Conservation (phyloP, 2,329 filamentous ascomycete species). For the Chaetothyriales sp. region DNA sequence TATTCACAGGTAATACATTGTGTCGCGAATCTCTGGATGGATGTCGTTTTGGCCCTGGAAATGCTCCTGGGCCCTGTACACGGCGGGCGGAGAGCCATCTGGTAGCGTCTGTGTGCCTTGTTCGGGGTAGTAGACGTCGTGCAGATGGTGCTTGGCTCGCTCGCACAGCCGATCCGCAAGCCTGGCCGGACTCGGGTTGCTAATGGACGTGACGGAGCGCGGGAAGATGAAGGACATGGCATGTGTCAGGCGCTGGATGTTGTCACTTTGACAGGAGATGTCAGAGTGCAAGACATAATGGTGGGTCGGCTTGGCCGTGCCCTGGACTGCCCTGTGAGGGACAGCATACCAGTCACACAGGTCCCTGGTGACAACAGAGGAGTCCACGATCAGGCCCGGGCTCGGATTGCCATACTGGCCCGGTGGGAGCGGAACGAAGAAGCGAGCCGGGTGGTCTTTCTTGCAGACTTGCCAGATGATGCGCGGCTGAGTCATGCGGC, state of each 20-base stretch:
- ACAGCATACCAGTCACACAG: constrained; percentile 78
- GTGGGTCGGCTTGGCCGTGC: constrained; percentile 69
- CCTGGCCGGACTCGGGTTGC: background rate
- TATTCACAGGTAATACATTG: background rate
- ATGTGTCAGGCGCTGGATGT: constrained; percentile 23
- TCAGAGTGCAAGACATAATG: constrained; percentile 42
- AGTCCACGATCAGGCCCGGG: constrained; percentile 71
- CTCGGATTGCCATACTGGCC: constrained; percentile 46
- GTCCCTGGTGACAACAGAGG: constrained; percentile 58
- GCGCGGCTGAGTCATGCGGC: background rate
- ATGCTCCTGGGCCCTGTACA: background rate
- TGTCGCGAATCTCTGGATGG: background rate
- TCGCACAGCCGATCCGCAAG: background rate
- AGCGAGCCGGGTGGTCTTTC: background rate
- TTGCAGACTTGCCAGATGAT: background rate
- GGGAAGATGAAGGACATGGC: constrained; percentile 44
- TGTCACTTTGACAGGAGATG: background rate
- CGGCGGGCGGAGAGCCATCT: background rate
- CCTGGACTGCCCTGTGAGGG: constrained; percentile 64
- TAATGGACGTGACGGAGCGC: constrained; percentile 48
- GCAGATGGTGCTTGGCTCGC: background rate
- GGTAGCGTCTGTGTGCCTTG: too few relatives aligned
- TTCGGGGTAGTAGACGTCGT: background rate
- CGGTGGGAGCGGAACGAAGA: background rate
- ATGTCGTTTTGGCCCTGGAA: background rate